These are phyloP conservation scores for Angophora floribunda DNA, from an alignment of 345 rosid genomes.

Conservation along the genomic window DNA sequence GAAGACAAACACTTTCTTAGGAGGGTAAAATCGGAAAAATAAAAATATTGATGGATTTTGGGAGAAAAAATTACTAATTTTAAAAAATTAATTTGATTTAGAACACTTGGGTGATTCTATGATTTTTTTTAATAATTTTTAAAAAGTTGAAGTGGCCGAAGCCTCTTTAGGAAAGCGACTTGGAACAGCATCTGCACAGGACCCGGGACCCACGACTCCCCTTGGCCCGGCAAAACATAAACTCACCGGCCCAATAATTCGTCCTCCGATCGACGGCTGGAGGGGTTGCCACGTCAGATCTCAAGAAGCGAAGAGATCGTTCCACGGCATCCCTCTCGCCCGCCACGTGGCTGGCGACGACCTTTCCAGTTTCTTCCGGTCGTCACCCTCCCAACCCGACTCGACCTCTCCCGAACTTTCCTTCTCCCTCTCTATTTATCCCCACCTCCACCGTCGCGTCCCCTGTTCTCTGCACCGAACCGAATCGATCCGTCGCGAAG, in stretches of 20 bases:
- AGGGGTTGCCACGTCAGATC: not conserved
- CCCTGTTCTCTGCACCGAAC: not conserved
- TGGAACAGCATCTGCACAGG: not conserved
- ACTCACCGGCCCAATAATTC: not conserved
- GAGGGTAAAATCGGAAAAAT: too few relatives aligned
- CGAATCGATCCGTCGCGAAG: not conserved
- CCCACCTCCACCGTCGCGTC: not conserved
- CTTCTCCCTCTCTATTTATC: not conserved
- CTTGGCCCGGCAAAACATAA: too few relatives aligned
- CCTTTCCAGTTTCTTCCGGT: not conserved
- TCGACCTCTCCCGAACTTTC: not conserved
- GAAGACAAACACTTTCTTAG: rapidly evolving
- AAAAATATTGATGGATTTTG: too few relatives aligned
- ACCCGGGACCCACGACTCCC: not conserved
- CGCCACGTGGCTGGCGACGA: not conserved
- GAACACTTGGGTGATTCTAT: too few relatives aligned
- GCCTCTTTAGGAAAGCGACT: not conserved
- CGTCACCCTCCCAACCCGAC: not conserved
- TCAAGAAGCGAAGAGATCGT: not conserved
- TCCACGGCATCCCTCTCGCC: not conserved
- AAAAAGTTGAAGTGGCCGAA: too few relatives aligned
- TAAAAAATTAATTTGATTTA: rapidly evolving
- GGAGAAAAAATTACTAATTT: too few relatives aligned
- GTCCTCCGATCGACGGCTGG: not conserved
- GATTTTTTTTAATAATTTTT: rapidly evolving